A percentile compares a stretch with the other conserved stretches of the same genome.
Evolutionary conservation across 2,329 filamentous ascomycete genomes (phyloP).

Genomic region (Cercospora sojina): DNA sequence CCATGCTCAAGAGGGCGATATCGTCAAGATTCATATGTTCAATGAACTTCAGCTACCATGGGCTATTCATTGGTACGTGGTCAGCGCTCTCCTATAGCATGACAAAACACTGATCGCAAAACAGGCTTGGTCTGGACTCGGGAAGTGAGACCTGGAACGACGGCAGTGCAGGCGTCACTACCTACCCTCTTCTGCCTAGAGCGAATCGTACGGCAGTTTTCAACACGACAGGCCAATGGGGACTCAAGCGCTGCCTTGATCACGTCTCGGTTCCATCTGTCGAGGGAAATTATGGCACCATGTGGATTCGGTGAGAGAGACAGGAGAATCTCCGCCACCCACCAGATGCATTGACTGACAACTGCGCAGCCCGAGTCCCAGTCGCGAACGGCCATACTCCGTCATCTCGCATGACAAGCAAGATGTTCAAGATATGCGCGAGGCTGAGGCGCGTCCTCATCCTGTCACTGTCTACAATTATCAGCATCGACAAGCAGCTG

Average conservation of each 20-base stretch:
- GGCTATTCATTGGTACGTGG: slow-evolving; percentile 16
- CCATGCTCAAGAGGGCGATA: slow-evolving; percentile 23
- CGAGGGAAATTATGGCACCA: slow-evolving; percentile 24
- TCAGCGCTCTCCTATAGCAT: neutral
- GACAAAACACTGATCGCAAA: neutral
- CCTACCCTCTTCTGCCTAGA: slow-evolving; percentile 24
- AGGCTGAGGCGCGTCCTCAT: slow-evolving; percentile 20
- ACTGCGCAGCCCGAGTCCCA: slow-evolving; percentile 15
- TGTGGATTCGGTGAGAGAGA: slow-evolving; percentile 20
- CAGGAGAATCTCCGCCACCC: neutral
- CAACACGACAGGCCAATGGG: slow-evolving; percentile 26
- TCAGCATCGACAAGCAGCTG: slow-evolving; percentile 24
- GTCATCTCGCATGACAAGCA: slow-evolving; percentile 16
- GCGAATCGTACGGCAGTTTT: slow-evolving; percentile 23
- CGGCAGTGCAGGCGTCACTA: slow-evolving; percentile 22
- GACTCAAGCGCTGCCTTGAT: slow-evolving; percentile 25
- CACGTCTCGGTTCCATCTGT: slow-evolving; percentile 25
- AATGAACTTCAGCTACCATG: slow-evolving; percentile 21
- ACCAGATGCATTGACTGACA: neutral
- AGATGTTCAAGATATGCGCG: slow-evolving; percentile 25
- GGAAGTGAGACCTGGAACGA: slow-evolving; percentile 25
- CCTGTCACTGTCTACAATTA: slow-evolving; percentile 25
- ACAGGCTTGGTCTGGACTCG: slow-evolving; percentile 12
- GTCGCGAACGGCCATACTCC: slow-evolving; percentile 22
- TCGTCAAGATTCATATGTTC: slow-evolving; percentile 22